Evolutionary conservation across 2,329 filamentous ascomycete species (phyloP).

Genomic region (Ophiocordyceps camponoti-leonardi): DNA sequence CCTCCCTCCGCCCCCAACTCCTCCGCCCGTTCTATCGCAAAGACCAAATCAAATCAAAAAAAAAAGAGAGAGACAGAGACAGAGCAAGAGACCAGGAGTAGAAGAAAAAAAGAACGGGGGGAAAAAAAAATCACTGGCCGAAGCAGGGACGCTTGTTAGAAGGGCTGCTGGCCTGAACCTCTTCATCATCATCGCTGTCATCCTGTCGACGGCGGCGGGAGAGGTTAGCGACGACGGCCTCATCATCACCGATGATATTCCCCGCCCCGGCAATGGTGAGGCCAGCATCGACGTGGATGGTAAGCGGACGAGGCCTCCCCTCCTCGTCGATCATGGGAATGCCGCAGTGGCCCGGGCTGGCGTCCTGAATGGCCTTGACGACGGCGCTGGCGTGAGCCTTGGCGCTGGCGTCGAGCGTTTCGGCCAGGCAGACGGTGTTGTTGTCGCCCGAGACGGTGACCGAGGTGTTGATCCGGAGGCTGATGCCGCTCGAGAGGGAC

Average conservation of each 20-base stretch:
- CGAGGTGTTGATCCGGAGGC: conserved; percentile 28
- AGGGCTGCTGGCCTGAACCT: not conserved
- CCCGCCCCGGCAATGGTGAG: conserved; percentile 23
- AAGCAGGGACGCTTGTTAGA: not conserved
- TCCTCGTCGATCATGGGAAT: conserved; percentile 29
- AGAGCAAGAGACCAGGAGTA: too few relatives aligned
- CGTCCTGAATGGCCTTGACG: conserved; percentile 24
- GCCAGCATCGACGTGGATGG: conserved; percentile 26
- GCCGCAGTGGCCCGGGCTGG: conserved; percentile 19
- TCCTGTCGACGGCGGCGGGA: conserved; percentile 4
- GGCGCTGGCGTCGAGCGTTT: conserved; percentile 19
- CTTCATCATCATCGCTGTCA: not conserved
- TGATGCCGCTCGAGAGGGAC: conserved; percentile 21
- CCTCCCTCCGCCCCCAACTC: too few relatives aligned
- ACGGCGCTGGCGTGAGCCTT: conserved; percentile 25
- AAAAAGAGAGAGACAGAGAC: too few relatives aligned
- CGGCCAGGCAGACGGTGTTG: conserved; percentile 28
- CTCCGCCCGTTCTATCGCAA: not conserved
- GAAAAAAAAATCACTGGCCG: too few relatives aligned
- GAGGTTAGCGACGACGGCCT: conserved; percentile 10
- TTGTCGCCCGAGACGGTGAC: conserved; percentile 26
- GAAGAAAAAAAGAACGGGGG: too few relatives aligned
- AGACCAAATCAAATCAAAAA: too few relatives aligned
- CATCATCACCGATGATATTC: conserved; percentile 26
- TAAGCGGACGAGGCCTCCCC: conserved; percentile 22